Evolutionary conservation across 2,329 filamentous ascomycete species (phyloP), one percentile per base, ranked within the genome.

Genomic region (Dothistroma septosporum): DNA sequence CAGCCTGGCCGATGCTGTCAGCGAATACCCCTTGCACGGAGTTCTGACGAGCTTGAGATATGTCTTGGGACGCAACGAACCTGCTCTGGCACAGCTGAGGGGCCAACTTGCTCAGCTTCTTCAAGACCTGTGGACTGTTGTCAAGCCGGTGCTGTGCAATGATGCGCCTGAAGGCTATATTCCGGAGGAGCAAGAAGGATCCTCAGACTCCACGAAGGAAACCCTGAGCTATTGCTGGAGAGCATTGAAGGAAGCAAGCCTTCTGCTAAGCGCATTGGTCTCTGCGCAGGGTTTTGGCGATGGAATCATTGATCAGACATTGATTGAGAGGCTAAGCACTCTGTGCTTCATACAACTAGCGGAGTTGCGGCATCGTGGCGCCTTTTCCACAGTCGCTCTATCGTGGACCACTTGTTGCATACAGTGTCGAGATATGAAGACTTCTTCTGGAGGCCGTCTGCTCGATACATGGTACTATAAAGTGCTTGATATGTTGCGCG

Each of bases 211-310:
- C 55, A 92, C 91, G 0, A 97, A 97, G 72, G 91, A 95, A 68
- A 83, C 96, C 19, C 77, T 99, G 52, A 97, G 93, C 66, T 99
- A 94, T 74, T 96, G 92, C 64, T 99, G 96, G 83, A 86, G 94
- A 68, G 91, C 92, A 6, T 81, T 97, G n/a, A 93, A 96, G 64
- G 94, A 99, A 76, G 91, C 92, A 24, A 96, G 91, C 89, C 91
- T 78, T 62, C 76, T 61, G 11, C 59, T 68, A 16, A 65, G 64
- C 28, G 50, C 53, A 1, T 28, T 69, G 7, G 32, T 69, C 8
- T 22, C 58, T 8, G 21, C 47, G 24, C 32, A 53, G 28, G 12
- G 37, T 33, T 16, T 35, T n/a, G 31, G 22, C 9, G 28, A 28
- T 52, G 44, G 11, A 16, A 8, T 19, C n/a, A 19, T 14, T 59